Evolutionary conservation across 306 rosid species (phyloP), one percentile per base, ranked within the genome.

Genomic region (Medicago truncatula): DNA sequence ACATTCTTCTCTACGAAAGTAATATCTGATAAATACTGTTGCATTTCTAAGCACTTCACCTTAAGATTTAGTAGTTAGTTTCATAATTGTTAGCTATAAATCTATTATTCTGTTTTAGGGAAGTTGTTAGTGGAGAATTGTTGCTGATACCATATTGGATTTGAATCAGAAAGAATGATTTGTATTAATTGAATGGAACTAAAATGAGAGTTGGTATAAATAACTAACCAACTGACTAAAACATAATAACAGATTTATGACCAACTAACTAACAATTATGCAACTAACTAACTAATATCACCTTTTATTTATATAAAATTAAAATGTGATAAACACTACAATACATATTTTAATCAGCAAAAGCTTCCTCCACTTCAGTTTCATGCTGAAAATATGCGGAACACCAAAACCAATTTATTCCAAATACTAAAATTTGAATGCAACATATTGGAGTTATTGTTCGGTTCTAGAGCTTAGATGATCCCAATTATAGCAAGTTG

Each of bases 1-100:
- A 92, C 75, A 56, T 63, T 70, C 76, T 78, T 50, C 57, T 74
- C 15, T 57, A 66, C 53, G 31, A 17, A 76, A 28, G 40, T 62
- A 53, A 57, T 71, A 76, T 67, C 25, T 70, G 66, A 43, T 70
- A 83, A 17, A 3, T 71, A 13, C 31, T 73, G 76, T 69, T 74
- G 70, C 74, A 54, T 50, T 38, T 34, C 25, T 47, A 74, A 31
- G 9, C 52, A 75, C 18, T 49, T 53, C 11, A 53, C 25, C 59
- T 16, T 53, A 16, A 17, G 11, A 53, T 16, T 52, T 40, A 40
- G 44, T 44, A 44, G 15, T 11, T 46, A 43, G 50, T 44, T 44
- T 44, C 50, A 44, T 44, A 44, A 44, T 44, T 12, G n/a, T 44
- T 44, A 44, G 50, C 12, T 44, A 44, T 44, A 44, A 44, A 44